Evolutionary conservation across 2,329 filamentous ascomycete genomes (phyloP).

Genomic region (Penicillium sp.): DNA sequence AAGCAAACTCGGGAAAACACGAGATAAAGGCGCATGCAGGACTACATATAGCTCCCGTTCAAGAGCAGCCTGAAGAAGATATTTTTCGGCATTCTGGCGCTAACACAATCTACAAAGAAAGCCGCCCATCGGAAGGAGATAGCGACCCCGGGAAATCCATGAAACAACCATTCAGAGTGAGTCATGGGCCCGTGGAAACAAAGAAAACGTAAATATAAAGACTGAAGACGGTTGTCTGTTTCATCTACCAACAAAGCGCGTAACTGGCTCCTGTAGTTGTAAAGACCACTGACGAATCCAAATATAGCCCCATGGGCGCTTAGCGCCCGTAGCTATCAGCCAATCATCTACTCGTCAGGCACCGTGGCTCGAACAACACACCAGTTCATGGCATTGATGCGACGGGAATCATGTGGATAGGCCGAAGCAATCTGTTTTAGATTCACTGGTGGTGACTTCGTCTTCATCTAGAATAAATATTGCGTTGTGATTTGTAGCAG

Average conservation of each 20-base stretch:
- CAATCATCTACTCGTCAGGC: constrained; percentile 15
- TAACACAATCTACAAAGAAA: constrained; percentile 16
- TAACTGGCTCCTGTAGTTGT: constrained; percentile 17
- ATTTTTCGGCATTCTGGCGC: constrained; percentile 12
- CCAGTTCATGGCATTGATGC: no score
- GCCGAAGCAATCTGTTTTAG: not conserved
- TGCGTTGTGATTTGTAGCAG: no score
- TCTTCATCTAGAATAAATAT: not conserved
- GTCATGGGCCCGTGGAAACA: constrained; percentile 10
- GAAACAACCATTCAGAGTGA: constrained; percentile 16
- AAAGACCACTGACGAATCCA: constrained; percentile 22
- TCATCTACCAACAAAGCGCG: constrained; percentile 23
- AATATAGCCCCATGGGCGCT: constrained; percentile 33
- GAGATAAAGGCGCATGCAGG: constrained; percentile 5
- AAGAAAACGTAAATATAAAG: constrained; percentile 20
- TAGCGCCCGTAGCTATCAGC: constrained; percentile 22
- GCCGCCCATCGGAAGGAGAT: constrained; percentile 8
- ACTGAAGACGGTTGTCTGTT: constrained; percentile 19
- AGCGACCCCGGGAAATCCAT: constrained; percentile 1
- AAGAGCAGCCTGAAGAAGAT: not conserved
- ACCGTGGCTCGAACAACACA: not conserved
- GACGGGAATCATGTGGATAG: not conserved
- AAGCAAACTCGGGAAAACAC: not conserved
- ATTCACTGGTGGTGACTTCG: not conserved
- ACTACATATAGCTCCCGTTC: not conserved